Evolutionary conservation across 257 asterid genomes (phyloP).

Genomic region (Cordia subcordata): DNA sequence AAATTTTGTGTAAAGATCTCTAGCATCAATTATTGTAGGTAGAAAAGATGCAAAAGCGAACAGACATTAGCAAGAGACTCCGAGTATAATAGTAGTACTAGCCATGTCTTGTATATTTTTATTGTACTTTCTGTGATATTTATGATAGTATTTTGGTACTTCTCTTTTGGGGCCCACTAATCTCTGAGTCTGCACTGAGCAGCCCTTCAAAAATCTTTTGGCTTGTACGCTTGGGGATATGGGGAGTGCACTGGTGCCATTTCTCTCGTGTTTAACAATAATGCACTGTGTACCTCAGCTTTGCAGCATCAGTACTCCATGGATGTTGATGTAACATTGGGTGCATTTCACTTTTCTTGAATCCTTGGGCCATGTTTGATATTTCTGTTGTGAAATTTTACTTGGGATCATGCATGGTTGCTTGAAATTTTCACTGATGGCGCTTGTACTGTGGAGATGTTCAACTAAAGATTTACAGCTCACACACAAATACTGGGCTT

Average conservation of each 20-base stretch:
- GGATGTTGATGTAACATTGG: slow-evolving; percentile 4
- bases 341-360: neutral
- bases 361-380: no score
- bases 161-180: slow-evolving; percentile 10
- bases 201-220: neutral
- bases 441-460: no score
- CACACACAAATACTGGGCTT: no score
- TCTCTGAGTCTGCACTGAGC: neutral
- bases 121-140: neutral
- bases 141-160: neutral
- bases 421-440: no score
- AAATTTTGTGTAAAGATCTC: slow-evolving; percentile 16
- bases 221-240: slow-evolving; percentile 7
- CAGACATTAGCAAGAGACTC: slow-evolving; percentile 6
- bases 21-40: slow-evolving; percentile 20
- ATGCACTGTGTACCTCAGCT: slow-evolving; percentile 23
- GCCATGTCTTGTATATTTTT: slow-evolving; percentile 9
- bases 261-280: slow-evolving; percentile 20
- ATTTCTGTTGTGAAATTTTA: no score
- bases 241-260: neutral
- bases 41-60: slow-evolving; percentile 15
- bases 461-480: no score
- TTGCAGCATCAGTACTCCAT: neutral
- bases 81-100: neutral
- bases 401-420: no score